Evolutionary conservation across 2,329 filamentous ascomycete species (phyloP), one percentile per base, ranked within the genome.

Genomic region (Ceratocystis smalleyi): DNA sequence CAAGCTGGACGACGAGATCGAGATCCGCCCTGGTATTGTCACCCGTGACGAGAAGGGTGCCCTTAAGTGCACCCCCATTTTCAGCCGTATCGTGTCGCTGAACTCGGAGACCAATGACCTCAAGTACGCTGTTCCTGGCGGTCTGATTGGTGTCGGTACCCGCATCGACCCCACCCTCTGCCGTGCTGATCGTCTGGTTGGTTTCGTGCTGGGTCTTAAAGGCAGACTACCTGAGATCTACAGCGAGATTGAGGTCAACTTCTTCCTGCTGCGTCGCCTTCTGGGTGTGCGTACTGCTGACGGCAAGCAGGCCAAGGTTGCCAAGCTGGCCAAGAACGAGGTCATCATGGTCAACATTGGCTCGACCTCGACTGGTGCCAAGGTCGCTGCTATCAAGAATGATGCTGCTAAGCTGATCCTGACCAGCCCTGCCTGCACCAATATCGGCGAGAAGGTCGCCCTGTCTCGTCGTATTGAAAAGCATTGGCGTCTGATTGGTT

Each of bases 331-430:
- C 65, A 99, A 97, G 85, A 96, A 96, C 78, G 94, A 99, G 77
- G 91, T 97, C 72, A 87, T 99, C 77, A 97, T 99, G 94, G 94
- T 99, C 69, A 99, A 99, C 81, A 99, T 99, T 74, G 94, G 94
- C 68, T 96, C 90, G 45, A 97, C 92, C 8, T 95, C 94, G 59
- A 96, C 92, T 15, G 94, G 94, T 76, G 94, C 94, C 70, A 99
- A 97, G 84, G 90, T 99, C 63, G 84, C 94, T 66, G 92, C 90
- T 71, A 95, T 97, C 74, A 96, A 94, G 83, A 91, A 92, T 72
- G 94, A 99, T 82, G 92, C 91, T 65, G 94, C 94, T 65, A 96
- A 96, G 80, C 82, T 99, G 69, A 87, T 89, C 67, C 80, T 99
- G 70, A 97, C 91, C 67, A 92, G 85, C 74, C 91, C 91, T 55